A percentile compares a stretch with the other conserved stretches of the same genome.
These are phyloP conservation scores for Pythium oligandrum DNA, from an alignment of 352 stramenopile species.

Conservation along the genomic window DNA sequence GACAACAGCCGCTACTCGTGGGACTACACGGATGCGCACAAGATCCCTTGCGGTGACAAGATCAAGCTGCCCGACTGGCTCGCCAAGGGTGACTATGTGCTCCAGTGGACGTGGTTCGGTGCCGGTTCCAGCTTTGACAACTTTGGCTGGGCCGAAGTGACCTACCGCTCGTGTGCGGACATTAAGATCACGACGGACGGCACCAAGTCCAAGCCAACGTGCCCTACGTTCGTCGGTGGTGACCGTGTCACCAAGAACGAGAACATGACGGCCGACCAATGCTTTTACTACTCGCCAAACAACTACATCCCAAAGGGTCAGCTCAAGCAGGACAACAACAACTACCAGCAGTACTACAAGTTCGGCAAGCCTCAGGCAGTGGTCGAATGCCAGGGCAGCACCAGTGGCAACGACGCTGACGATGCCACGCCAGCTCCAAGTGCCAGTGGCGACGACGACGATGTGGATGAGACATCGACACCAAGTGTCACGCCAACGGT, in stretches of 20 bases:
- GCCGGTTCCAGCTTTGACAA: constrained; percentile 12
- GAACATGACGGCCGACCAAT: constrained; percentile 11
- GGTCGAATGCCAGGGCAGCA: not conserved
- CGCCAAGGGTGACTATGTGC: constrained; percentile 13
- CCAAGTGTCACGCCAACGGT: not conserved
- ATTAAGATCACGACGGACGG: constrained; percentile 11
- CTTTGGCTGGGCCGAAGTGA: constrained; percentile 7
- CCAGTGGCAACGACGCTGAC: too few species aligned
- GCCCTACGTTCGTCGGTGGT: constrained; percentile 16
- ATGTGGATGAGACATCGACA: not conserved
- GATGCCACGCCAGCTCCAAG: not conserved
- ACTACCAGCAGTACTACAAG: constrained; percentile 11
- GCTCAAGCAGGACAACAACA: constrained; percentile 7
- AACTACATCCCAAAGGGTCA: not conserved
- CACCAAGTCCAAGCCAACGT: constrained; percentile 2
- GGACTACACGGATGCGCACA: not conserved
- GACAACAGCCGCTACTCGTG: not conserved
- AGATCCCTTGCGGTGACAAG: constrained; percentile 10
- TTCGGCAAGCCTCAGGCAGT: constrained; percentile 9
- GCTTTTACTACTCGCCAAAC: constrained; percentile 16
- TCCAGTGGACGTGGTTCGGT: constrained; percentile 15
- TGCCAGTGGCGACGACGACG: not conserved
- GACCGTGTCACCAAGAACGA: constrained; percentile 11
- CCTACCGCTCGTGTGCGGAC: constrained; percentile 15
- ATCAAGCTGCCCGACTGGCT: constrained; percentile 19